phyloP scores from a whole-genome alignment of 2,329 filamentous ascomycete genomes.

The Neophaeococcomyces mojaviensis region DNA sequence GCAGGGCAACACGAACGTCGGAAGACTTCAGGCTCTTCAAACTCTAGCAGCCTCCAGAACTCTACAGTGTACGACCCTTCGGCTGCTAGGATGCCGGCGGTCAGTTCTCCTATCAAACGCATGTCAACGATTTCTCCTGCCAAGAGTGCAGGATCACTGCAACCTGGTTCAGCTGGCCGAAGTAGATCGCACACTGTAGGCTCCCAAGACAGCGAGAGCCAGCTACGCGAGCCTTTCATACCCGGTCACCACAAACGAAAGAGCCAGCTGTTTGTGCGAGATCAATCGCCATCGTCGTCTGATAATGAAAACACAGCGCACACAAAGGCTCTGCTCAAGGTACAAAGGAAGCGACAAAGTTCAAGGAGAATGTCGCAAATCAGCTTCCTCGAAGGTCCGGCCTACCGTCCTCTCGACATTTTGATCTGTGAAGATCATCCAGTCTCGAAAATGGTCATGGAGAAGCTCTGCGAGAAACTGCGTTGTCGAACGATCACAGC shows the following conservation, averaged over 20 bases:
- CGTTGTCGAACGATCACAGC: slow-evolving; percentile 91
- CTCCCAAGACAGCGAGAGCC: slow-evolving; percentile 79
- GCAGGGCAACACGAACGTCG: slow-evolving; percentile 75
- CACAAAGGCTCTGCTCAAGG: slow-evolving; percentile 80
- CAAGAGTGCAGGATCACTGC: slow-evolving; percentile 50
- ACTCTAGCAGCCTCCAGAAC: slow-evolving; percentile 55
- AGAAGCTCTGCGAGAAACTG: slow-evolving; percentile 89
- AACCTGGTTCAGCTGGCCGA: slow-evolving; percentile 58
- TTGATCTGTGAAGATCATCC: slow-evolving; percentile 97
- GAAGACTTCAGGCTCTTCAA: slow-evolving; percentile 85
- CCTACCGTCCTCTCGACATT: slow-evolving; percentile 85
- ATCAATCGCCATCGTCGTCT: slow-evolving; percentile 88
- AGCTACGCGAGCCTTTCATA: slow-evolving; percentile 52
- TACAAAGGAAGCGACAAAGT: slow-evolving; percentile 89
- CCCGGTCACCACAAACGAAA: slow-evolving; percentile 75
- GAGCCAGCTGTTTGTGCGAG: slow-evolving; percentile 77
- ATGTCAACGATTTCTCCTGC: slow-evolving; percentile 46
- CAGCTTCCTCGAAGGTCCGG: slow-evolving; percentile 71
- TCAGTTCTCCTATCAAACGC: slow-evolving; percentile 18
- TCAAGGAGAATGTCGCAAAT: slow-evolving; percentile 91
- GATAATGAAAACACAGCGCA: slow-evolving; percentile 86
- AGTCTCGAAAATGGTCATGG: slow-evolving; percentile 97
- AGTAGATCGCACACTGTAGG: slow-evolving; percentile 87
- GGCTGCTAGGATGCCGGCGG: background rate
- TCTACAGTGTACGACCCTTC: slow-evolving; percentile 6